Base-by-base conservation (phyloP, 495 filamentous ascomycete species). In the Penicillium angulare region DNA sequence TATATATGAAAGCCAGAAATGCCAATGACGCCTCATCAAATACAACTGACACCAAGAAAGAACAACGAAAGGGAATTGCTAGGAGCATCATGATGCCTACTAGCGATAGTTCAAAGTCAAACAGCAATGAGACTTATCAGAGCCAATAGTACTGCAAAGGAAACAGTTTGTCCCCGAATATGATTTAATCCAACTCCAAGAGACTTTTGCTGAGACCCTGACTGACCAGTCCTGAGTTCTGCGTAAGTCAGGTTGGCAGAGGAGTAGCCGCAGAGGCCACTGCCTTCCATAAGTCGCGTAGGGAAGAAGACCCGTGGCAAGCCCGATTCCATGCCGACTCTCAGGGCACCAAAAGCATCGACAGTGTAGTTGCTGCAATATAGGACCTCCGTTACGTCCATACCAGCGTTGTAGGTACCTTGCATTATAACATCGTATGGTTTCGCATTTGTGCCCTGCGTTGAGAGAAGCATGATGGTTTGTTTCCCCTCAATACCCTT, bases 401-500 rank as follows among this genome's bases (percentile, higher is more conserved):
- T 57, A 1, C 55, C 56, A 1, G 69, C 59, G 55, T 64, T 57
- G 55, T 66, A 82, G 47, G 50, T 74, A 55, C 58, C 56, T 4
- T 56, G 47, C 15, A 88, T 57, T 2, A 54, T 71, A 23, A 84
- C 59, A 0, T 62, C 67, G 49, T 78, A 78, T 2, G 61, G 54
- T 16, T 57, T 59, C 7, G 77, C 74, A 3, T 61, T 59, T 0
- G 62, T 54, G 0, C 85, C 85, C 26, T 76, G 65, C 44, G 84
- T 87, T 2, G 79, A 79, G 26, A 83, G 71, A 7, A 88, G 72
- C 26, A 78, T 78, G 42, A 89, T 65, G 23, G 85, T 65, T 55
- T 84, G 79, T 4, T 62, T 65, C 3, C 76, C 76, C 13, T 76
- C 66, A 34, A 52, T 56, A 17, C 86, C 86, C 67, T 90, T 90